Percentiles rank a stretch among this genome's conserved stretches.
phyloP scores from a whole-genome alignment of 2,329 filamentous ascomycete genomes.

The Fusarium pseudograminearum region DNA sequence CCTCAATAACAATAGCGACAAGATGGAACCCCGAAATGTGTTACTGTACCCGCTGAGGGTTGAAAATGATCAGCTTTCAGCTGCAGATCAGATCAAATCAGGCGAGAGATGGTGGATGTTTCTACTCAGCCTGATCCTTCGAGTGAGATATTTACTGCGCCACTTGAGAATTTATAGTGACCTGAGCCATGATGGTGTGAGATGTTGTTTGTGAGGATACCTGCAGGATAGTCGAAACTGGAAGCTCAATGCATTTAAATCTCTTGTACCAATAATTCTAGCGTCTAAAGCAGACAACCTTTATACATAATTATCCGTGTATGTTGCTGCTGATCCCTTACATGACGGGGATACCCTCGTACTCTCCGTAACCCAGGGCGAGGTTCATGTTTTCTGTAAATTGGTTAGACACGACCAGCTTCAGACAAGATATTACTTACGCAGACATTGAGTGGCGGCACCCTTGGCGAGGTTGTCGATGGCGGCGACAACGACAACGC shows the following conservation, averaged over 20 bases:
- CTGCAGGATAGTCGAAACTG: neutral
- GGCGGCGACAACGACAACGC: constrained; percentile 76
- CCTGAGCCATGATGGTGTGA: neutral
- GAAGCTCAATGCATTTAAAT: neutral
- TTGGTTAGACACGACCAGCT: neutral
- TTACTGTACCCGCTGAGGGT: neutral
- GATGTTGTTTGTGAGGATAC: neutral
- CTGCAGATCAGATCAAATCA: constrained; percentile 11
- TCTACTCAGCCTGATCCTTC: neutral
- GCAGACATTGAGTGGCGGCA: constrained; percentile 20
- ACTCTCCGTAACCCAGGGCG: constrained; percentile 88
- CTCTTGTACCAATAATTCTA: neutral
- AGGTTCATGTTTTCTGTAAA: constrained; percentile 90
- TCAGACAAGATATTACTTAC: neutral
- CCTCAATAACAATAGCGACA: neutral
- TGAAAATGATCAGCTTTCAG: constrained; percentile 8
- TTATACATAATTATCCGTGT: neutral
- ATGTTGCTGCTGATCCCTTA: neutral
- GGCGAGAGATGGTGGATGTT: neutral
- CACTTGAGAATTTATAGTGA: neutral
- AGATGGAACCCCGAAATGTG: neutral
- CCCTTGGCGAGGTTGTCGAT: constrained; percentile 23
- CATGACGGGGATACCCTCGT: constrained; percentile 79
- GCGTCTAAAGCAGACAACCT: neutral
- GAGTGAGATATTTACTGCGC: constrained; percentile 14